Conservation (phyloP, 208 protist genomes). For the Leishmania guyanensis region DNA sequence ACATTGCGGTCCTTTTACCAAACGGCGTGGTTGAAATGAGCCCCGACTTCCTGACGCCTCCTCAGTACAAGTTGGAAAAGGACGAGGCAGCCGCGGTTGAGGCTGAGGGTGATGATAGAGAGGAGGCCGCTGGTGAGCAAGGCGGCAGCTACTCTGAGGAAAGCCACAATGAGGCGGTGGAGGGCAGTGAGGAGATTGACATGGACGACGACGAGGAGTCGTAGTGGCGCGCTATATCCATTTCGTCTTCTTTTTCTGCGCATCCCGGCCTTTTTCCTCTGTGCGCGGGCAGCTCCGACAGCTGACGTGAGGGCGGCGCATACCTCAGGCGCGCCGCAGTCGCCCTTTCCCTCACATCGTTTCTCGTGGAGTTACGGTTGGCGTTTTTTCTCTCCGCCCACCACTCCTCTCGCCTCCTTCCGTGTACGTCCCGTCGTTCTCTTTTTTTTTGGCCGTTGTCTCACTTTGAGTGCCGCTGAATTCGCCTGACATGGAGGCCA, state of each 20-base stretch:
- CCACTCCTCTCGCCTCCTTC: background rate
- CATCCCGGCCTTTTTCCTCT: background rate
- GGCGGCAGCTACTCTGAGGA: conserved; percentile 25
- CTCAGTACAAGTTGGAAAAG: conserved; percentile 62
- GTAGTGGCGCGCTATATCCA: background rate
- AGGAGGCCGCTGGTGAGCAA: conserved; percentile 33
- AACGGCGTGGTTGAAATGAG: conserved; percentile 84
- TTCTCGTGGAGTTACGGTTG: background rate
- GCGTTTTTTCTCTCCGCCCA: background rate
- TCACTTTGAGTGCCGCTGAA: too few relatives aligned
- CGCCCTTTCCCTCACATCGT: background rate
- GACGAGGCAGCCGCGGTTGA: conserved; percentile 39
- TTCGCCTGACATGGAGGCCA: background rate
- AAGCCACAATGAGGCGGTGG: conserved; percentile 14
- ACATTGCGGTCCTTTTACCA: conserved; percentile 70
- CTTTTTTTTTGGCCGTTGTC: background rate
- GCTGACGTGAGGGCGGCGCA: background rate
- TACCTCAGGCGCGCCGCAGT: background rate
- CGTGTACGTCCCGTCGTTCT: background rate
- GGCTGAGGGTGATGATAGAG: conserved; percentile 10
- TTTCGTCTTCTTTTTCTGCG: conserved; percentile 9
- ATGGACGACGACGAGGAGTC: conserved; percentile 26
- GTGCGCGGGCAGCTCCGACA: background rate
- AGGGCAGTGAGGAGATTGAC: conserved; percentile 36
- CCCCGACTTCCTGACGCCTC: conserved; percentile 71